Evolutionary conservation across 768 basidiomycete genomes (phyloP), one percentile per base, ranked within the genome.

Genomic region (Agrocybe chaxingu): DNA sequence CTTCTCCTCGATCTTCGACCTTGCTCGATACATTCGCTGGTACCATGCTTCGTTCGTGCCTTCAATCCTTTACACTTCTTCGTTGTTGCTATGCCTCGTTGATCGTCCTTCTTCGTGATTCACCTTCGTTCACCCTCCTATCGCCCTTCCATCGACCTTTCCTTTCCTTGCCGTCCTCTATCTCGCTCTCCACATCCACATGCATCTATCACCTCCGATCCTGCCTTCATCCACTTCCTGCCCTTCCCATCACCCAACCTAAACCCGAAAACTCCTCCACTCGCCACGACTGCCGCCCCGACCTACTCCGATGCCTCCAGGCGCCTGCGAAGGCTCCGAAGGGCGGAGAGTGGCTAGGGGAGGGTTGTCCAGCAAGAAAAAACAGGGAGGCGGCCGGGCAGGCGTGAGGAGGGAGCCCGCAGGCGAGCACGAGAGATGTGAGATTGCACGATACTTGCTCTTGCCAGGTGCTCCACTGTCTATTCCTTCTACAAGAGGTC

Each of bases 301-400:
- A 42, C 29, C n/a, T 41, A n/a, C 29, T 13, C 19, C 42, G 13
- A 43, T 18, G 11, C 35, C 35, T 50, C 30, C 48, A 97, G 94
- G 95, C 50, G 96, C 96, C 24, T 99, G 97, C 67, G 96, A 98
- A 73, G 89, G 92, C 36, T 96, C 93, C 1, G 81, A n/a, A n/a
- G n/a, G n/a, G n/a, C n/a, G n/a, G n/a, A n/a, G n/a, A n/a, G n/a
- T n/a, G n/a, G n/a, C n/a, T n/a, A n/a, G n/a, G n/a, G n/a, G n/a
- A n/a, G n/a, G n/a, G n/a, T n/a, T n/a, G n/a, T n/a, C n/a, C n/a
- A n/a, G n/a, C n/a, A n/a, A n/a, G n/a, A n/a, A n/a, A n/a, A n/a
- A n/a, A n/a, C n/a, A n/a, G n/a, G n/a, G n/a, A n/a, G n/a, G n/a
- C n/a, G n/a, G n/a, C n/a, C n/a, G n/a, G n/a, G n/a, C n/a, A n/a